Conservation (phyloP, 208 protist genomes). For the Trichomonas gallinae region DNA sequence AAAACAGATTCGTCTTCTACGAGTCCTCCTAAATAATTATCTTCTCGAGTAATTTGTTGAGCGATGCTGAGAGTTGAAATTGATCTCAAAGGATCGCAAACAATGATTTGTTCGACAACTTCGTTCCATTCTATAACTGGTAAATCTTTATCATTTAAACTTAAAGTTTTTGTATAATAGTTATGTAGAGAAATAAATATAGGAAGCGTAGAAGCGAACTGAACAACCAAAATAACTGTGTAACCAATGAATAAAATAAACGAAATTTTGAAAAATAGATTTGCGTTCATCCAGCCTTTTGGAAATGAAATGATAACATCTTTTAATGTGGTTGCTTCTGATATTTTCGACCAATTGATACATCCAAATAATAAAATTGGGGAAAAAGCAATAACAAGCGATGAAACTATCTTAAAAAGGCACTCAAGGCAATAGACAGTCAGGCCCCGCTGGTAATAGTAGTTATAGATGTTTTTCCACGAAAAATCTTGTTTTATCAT, state of each 20-base stretch:
- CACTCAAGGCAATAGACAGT: background rate
- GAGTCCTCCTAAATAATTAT: background rate
- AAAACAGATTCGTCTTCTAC: background rate
- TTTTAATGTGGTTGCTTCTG: background rate
- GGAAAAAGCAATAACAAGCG: background rate
- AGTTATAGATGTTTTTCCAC: background rate
- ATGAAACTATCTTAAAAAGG: background rate
- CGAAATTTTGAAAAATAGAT: background rate
- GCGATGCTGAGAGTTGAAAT: background rate
- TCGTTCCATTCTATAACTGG: background rate
- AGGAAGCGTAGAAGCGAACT: background rate
- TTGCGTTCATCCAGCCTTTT: background rate
- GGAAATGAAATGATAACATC: background rate
- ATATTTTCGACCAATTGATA: background rate
- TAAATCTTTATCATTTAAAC: background rate
- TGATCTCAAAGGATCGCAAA: background rate
- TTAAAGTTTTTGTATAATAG: background rate
- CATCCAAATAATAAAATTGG: slow-evolving; percentile 13
- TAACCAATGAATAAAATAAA: background rate
- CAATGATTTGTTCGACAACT: background rate
- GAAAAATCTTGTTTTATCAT: background rate
- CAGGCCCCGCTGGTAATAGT: background rate
- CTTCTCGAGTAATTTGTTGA: background rate
- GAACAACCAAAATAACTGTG: background rate
- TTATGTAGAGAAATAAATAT: background rate